Conservation (phyloP, 73 alveolate species). For the Diophrys sp. region DNA sequence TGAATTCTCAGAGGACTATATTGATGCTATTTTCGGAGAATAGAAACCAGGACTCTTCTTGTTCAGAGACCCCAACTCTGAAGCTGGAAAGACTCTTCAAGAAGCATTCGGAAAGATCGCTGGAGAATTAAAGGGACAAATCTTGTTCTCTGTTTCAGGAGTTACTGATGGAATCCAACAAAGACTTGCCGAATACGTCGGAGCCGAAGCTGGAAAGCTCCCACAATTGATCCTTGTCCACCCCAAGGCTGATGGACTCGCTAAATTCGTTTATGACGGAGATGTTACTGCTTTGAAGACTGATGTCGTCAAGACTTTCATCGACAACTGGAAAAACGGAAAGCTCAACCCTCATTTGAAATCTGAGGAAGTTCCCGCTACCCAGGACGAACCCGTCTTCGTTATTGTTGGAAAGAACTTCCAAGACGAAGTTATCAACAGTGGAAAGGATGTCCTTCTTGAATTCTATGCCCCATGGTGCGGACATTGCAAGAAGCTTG, state of each 20-base stretch:
- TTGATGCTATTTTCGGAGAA: constrained; percentile 81
- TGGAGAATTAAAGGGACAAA: constrained; percentile 63
- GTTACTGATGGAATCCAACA: constrained; percentile 74
- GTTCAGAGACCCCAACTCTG: constrained; percentile 71
- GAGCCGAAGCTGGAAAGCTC: constrained; percentile 60
- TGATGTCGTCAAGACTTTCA: constrained; percentile 61
- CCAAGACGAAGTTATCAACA: constrained; percentile 75
- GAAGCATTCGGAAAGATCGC: constrained; percentile 73
- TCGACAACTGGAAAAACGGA: constrained; percentile 69
- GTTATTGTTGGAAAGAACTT: constrained; percentile 90
- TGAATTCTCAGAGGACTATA: constrained; percentile 84
- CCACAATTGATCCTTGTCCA: constrained; percentile 77
- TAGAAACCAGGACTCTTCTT: constrained; percentile 82
- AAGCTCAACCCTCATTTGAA: constrained; percentile 72
- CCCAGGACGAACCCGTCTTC: constrained; percentile 72
- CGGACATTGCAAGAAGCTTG: constrained; percentile 70
- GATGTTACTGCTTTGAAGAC: constrained; percentile 52
- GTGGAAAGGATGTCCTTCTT: constrained; percentile 87
- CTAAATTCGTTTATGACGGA: constrained; percentile 64
- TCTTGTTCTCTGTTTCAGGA: constrained; percentile 74
- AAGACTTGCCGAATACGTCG: constrained; percentile 85
- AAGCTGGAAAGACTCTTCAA: constrained; percentile 55
- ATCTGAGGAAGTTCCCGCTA: constrained; percentile 89
- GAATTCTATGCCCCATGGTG: constrained; percentile 39
- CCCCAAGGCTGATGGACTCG: constrained; percentile 62